These are phyloP conservation scores for Malus domestica DNA, from an alignment of 306 rosid species.

Conservation along the genomic window DNA sequence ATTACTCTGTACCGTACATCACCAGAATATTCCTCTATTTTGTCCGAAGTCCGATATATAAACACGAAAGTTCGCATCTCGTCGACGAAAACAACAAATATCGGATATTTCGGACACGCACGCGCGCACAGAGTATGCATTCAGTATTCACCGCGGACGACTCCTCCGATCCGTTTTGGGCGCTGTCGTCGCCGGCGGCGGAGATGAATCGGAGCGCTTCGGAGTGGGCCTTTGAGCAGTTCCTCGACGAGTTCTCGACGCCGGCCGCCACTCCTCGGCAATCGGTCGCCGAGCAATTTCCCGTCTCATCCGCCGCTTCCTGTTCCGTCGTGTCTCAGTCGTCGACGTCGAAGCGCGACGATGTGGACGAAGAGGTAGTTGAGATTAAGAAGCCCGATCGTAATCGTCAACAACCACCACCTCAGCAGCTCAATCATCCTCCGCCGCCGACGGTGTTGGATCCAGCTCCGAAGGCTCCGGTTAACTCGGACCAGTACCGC, in stretches of 20 bases:
- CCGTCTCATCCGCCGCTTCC: constrained; percentile 13
- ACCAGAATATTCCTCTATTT: not conserved
- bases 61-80: not conserved
- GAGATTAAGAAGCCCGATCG: constrained; percentile 36
- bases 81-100: not conserved
- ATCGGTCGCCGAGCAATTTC: constrained; percentile 4
- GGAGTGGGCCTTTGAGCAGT: constrained; percentile 47
- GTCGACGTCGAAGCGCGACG: constrained; percentile 36
- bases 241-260: constrained; percentile 35
- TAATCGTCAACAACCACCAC: not conserved
- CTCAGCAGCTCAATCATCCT: constrained; percentile 13
- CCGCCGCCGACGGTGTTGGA: constrained; percentile 23
- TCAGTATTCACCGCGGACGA: constrained; percentile 28
- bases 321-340: constrained; percentile 37
- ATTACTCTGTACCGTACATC: not conserved
- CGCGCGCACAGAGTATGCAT: constrained; percentile 9
- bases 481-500: constrained; percentile 29
- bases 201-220: constrained; percentile 45
- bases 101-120: not conserved
- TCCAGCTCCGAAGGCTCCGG: constrained; percentile 8
- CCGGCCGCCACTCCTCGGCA: constrained; percentile 14
- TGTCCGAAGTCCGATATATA: not conserved
- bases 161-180: constrained; percentile 17
- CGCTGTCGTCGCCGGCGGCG: constrained; percentile 22
- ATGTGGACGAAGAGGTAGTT: constrained; percentile 29